These are phyloP conservation scores for Trichoderma koningii DNA, from an alignment of 2,329 filamentous ascomycete species.

Conservation along the genomic window DNA sequence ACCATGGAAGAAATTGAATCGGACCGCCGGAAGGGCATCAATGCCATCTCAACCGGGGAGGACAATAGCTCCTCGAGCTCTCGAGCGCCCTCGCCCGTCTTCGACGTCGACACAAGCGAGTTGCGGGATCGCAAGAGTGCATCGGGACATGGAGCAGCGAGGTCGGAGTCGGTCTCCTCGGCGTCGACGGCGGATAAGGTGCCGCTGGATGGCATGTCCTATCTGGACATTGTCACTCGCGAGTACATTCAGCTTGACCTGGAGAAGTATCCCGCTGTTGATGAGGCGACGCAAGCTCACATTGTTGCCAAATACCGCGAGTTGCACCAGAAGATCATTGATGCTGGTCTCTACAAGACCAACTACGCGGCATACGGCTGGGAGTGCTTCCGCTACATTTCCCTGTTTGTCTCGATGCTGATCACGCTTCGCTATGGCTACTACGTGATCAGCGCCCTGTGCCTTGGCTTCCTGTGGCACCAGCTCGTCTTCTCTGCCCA, in stretches of 20 bases:
- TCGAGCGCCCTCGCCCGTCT: conserved; percentile 52
- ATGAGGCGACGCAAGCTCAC: conserved; percentile 43
- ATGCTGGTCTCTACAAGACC: conserved; percentile 61
- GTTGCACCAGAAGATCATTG: conserved; percentile 57
- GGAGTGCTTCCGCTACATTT: conserved; percentile 57
- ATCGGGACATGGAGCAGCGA: conserved; percentile 29
- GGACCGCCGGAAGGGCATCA: conserved; percentile 36
- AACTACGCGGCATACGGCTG: conserved; percentile 59
- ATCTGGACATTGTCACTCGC: conserved; percentile 72
- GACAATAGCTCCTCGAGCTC: conserved; percentile 56
- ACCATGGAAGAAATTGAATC: conserved; percentile 43
- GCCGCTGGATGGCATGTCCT: conserved; percentile 57
- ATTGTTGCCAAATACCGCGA: conserved; percentile 58
- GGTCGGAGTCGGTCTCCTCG: conserved; percentile 60
- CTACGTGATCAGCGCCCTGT: conserved; percentile 60
- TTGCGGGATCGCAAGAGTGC: conserved; percentile 37
- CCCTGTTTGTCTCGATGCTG: conserved; percentile 53
- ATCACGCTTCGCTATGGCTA: conserved; percentile 51
- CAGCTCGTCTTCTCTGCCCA: conserved; percentile 71
- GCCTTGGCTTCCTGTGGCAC: conserved; percentile 55
- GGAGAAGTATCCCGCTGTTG: conserved; percentile 75
- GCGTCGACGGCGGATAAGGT: conserved; percentile 55
- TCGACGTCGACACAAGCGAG: conserved; percentile 44
- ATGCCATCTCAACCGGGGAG: conserved; percentile 31
- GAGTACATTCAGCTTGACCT: conserved; percentile 69